These are phyloP conservation scores for Diaporthe nobilis DNA, from an alignment of 2,329 filamentous ascomycete species.

Conservation along the genomic window DNA sequence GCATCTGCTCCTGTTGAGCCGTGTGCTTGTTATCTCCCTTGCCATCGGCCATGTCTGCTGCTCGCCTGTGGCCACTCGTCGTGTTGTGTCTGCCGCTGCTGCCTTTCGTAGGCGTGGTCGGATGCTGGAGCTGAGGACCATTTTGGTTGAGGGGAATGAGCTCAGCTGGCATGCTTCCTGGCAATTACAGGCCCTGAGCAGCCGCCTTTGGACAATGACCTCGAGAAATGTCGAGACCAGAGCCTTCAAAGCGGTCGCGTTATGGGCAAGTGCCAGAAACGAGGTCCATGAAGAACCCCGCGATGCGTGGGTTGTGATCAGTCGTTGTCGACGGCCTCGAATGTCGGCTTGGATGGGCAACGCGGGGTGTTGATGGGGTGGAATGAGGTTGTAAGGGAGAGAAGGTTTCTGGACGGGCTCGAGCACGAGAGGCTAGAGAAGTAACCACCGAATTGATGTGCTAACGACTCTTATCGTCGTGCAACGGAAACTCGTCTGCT, in stretches of 20 bases:
- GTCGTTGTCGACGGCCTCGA: conserved; percentile 19
- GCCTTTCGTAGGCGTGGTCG: conserved; percentile 59
- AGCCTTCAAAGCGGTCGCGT: conserved; percentile 74
- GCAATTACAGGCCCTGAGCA: conserved; percentile 49
- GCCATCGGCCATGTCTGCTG: conserved; percentile 31
- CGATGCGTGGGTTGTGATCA: conserved; percentile 41
- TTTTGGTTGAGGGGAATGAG: conserved; percentile 59
- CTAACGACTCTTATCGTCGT: conserved; percentile 38
- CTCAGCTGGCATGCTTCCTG: conserved; percentile 57
- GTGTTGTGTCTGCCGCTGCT: conserved; percentile 42
- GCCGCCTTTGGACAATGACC: conserved; percentile 62
- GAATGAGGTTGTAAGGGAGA: conserved; percentile 26
- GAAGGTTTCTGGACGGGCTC: conserved; percentile 7
- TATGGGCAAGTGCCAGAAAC: conserved; percentile 57
- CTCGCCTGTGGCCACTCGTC: conserved; percentile 38
- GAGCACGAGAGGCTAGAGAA: conserved; percentile 32
- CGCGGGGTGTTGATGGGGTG: conserved; percentile 8
- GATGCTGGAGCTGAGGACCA: conserved; percentile 56
- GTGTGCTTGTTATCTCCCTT: conserved; percentile 44
- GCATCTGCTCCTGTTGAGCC: conserved; percentile 51
- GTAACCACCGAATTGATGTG: conserved; percentile 33
- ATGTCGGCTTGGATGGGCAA: conserved; percentile 17
- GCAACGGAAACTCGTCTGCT: conserved; percentile 31
- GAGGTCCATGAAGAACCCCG: conserved; percentile 55
- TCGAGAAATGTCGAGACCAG: conserved; percentile 61